A percentile compares a stretch with the other conserved stretches of the same genome.
Conservation (phyloP, 306 rosid species). For the Delonix regia region DNA sequence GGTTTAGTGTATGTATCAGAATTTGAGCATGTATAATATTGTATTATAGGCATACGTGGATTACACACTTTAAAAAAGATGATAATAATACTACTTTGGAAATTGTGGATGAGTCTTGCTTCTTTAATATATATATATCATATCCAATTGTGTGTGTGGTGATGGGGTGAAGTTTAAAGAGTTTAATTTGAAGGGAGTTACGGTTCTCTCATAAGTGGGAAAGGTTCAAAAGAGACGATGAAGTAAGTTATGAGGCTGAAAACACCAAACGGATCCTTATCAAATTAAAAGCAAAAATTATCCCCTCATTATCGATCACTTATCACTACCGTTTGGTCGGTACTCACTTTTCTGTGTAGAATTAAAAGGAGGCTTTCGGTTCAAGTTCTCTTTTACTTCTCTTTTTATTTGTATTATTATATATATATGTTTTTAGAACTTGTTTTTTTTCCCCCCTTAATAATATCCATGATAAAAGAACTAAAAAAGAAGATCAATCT, state of each 20-base stretch:
- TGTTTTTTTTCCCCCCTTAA: too few species aligned
- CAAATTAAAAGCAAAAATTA: neutral
- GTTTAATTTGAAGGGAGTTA: neutral
- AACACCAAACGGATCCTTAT: constrained; percentile 12
- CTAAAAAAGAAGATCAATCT: too few species aligned
- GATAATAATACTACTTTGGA: neutral
- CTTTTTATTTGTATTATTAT: neutral
- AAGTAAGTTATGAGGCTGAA: neutral
- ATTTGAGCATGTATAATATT: neutral
- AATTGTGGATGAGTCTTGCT: neutral
- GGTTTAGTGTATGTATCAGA: constrained; percentile 14
- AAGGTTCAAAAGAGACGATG: neutral
- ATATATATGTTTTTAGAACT: neutral
- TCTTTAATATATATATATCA: neutral
- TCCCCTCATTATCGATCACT: neutral
- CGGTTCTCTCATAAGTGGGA: neutral
- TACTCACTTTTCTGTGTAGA: neutral
- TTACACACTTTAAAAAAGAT: neutral
- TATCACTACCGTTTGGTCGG: neutral
- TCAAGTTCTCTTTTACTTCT: neutral
- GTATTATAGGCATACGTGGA: neutral
- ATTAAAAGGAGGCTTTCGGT: neutral
- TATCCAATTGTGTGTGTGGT: too few species aligned
- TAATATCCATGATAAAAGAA: too few species aligned
- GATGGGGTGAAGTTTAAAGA: too few species aligned